Evolutionary conservation across 371 early-diverging fungal species (phyloP).

Genomic region (Nematocida sp.): DNA sequence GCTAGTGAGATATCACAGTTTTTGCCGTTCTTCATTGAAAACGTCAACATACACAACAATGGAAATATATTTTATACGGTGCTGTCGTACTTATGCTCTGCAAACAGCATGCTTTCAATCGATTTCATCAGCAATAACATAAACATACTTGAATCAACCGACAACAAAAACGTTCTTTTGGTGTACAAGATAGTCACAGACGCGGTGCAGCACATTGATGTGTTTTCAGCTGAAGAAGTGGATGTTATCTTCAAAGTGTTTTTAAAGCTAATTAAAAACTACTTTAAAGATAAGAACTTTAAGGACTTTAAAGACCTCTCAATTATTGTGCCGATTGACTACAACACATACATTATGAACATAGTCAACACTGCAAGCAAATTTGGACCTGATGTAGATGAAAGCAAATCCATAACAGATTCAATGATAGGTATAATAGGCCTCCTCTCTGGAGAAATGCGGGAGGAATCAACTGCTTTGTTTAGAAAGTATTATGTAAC

Average conservation of each 20-base stretch:
- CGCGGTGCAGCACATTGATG: background rate
- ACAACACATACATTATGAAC: background rate
- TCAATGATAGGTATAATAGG: background rate
- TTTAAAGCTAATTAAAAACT: background rate
- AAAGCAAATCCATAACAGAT: background rate
- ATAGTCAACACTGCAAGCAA: background rate
- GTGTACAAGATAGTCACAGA: conserved; percentile 10
- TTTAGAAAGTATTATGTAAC: conserved; percentile 16
- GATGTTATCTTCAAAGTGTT: conserved; percentile 3
- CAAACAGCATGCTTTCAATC: background rate
- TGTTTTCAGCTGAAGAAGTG: background rate
- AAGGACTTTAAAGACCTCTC: conserved; percentile 12
- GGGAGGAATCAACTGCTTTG: conserved; percentile 3
- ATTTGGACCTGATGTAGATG: background rate
- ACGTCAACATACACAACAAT: background rate
- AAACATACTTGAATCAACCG: conserved; percentile 5
- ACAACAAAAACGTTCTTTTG: background rate
- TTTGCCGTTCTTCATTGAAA: conserved; percentile 4
- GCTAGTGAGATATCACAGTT: background rate
- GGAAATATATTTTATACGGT: background rate
- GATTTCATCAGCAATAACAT: conserved; percentile 12
- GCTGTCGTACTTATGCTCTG: background rate
- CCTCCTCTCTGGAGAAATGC: background rate
- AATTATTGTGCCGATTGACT: background rate
- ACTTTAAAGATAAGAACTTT: background rate